Evolutionary conservation across 208 protist species (phyloP).

Genomic region (Polymyxa betae): DNA sequence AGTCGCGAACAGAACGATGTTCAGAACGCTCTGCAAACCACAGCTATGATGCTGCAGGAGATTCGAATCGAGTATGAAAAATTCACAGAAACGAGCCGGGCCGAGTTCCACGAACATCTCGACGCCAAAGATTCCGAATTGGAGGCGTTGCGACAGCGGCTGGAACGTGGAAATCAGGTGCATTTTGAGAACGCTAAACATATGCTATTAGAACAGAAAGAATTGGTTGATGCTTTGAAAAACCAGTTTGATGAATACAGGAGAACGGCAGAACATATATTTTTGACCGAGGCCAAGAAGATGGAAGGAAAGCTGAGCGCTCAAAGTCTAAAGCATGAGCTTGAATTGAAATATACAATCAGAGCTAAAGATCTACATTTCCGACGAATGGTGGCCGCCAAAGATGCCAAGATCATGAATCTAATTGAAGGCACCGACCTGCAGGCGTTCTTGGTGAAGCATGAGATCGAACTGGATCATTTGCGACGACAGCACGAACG

Average conservation of each 20-base stretch:
- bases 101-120: background rate
- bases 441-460: constrained; percentile 5
- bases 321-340: background rate
- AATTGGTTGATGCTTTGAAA: background rate
- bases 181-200: background rate
- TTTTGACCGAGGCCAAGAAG: background rate
- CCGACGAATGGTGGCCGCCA: background rate
- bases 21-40: background rate
- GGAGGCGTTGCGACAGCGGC: background rate
- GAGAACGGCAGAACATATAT: background rate
- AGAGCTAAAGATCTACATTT: background rate
- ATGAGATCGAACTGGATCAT: constrained; percentile 1
- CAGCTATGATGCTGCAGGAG: background rate
- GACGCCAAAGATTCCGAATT: background rate
- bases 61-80: background rate
- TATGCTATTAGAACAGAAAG: background rate
- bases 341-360: background rate
- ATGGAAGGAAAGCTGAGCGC: background rate
- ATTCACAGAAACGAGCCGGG: constrained; percentile 12
- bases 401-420: constrained; percentile 13
- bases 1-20: constrained; percentile 7
- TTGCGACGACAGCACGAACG: constrained; percentile 12
- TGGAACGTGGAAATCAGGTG: background rate
- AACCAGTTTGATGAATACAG: constrained; percentile 13
- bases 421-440: constrained; percentile 7